Evolutionary conservation across 2,329 filamentous ascomycete species (phyloP).

Genomic region (Microcyclospora pomicola): DNA sequence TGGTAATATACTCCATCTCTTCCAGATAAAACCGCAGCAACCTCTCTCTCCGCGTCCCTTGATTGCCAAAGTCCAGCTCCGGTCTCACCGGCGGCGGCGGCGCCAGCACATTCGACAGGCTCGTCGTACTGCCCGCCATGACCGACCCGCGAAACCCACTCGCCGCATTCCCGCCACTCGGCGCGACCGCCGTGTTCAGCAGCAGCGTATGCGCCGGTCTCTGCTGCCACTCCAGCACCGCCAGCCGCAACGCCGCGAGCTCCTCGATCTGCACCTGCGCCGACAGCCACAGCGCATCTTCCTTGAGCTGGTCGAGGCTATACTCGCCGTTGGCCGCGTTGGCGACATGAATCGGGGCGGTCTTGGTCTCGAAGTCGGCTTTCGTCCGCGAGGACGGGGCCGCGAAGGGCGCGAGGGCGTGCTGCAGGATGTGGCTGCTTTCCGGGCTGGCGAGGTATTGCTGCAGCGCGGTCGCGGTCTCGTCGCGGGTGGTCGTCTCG

Average conservation of each 20-base stretch:
- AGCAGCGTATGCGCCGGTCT: conserved; percentile 60
- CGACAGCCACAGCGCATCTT: conserved; percentile 76
- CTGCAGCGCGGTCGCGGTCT: conserved; percentile 33
- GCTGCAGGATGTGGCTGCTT: conserved; percentile 53
- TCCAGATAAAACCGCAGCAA: conserved; percentile 15
- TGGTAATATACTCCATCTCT: conserved; percentile 13
- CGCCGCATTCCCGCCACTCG: background rate
- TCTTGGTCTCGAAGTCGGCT: conserved; percentile 66
- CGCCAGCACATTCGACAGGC: conserved; percentile 1
- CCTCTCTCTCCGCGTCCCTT: conserved; percentile 2
- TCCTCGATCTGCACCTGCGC: conserved; percentile 66
- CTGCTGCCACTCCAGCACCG: conserved; percentile 70
- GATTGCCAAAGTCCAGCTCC: conserved; percentile 8
- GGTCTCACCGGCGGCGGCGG: conserved; percentile 2
- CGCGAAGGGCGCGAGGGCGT: conserved; percentile 55
- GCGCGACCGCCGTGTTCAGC: background rate
- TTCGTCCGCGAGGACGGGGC: conserved; percentile 48
- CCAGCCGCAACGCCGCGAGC: conserved; percentile 64
- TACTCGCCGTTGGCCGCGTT: conserved; percentile 52
- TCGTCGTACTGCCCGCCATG: conserved; percentile 7
- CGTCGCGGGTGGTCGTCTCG: conserved; percentile 27
- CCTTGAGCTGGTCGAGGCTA: conserved; percentile 67
- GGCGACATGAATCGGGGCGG: conserved; percentile 71
- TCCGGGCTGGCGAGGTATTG: conserved; percentile 59
- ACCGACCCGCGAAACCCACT: background rate